These are phyloP conservation scores for Barnettozyma californica DNA, from an alignment of 805 yeast species.

Conservation along the genomic window DNA sequence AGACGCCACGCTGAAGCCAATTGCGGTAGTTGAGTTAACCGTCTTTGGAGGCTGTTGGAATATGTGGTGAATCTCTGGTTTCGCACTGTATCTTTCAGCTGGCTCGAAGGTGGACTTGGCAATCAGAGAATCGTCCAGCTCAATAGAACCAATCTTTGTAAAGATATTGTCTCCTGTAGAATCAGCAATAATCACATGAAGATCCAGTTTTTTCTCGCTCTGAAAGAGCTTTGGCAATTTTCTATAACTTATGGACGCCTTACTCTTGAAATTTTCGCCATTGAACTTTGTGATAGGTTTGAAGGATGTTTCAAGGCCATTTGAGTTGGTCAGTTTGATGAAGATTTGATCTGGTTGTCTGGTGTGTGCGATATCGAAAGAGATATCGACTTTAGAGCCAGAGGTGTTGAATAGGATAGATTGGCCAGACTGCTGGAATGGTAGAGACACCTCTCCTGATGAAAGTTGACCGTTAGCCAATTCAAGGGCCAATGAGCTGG, in stretches of 20 bases:
- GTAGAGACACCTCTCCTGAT: not conserved
- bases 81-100: conserved; percentile 18
- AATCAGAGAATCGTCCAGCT: conserved; percentile 15
- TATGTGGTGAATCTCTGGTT: conserved; percentile 26
- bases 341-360: conserved; percentile 24
- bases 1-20: conserved; percentile 16
- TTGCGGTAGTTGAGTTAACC: conserved; percentile 17
- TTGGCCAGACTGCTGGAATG: conserved; percentile 2
- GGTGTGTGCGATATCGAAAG: conserved; percentile 13
- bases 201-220: conserved; percentile 10
- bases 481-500: conserved; percentile 14
- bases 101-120: conserved; percentile 11
- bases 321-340: conserved; percentile 15
- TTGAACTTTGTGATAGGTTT: conserved; percentile 20
- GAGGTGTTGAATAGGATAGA: conserved; percentile 16
- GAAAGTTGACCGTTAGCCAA: conserved; percentile 13
- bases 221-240: conserved; percentile 23
- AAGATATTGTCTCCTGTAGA: conserved; percentile 10
- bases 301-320: conserved; percentile 22
- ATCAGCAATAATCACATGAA: conserved; percentile 18
- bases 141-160: conserved; percentile 17
- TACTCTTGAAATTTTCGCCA: conserved; percentile 9
- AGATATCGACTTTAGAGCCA: conserved; percentile 14
- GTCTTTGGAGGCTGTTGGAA: conserved; percentile 21
- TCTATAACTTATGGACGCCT: conserved; percentile 14